phyloP scores from a whole-genome alignment of 768 basidiomycete species.

The Trametes coccinea region DNA sequence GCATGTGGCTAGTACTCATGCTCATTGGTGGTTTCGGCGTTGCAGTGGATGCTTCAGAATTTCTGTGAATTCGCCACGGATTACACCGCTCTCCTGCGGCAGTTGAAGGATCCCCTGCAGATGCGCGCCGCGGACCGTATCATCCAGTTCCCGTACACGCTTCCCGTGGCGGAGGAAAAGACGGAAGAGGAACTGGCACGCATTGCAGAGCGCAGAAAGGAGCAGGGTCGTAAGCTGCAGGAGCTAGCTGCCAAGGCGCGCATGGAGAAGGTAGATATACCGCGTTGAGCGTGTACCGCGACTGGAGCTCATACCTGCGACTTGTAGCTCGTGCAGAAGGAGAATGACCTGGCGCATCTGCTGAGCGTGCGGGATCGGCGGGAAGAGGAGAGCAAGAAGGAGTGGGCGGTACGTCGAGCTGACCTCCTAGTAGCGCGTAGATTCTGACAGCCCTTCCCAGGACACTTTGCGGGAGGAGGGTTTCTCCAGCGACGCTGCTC shows the following conservation, averaged over 20 bases:
- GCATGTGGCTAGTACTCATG: background rate
- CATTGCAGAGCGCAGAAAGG: slow-evolving; percentile 75
- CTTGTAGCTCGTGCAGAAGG: slow-evolving; percentile 68
- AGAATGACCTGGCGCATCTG: slow-evolving; percentile 69
- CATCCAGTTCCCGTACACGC: slow-evolving; percentile 84
- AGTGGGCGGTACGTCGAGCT: slow-evolving; percentile 62
- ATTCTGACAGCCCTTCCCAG: slow-evolving; percentile 35
- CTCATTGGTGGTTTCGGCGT: background rate
- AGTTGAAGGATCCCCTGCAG: slow-evolving; percentile 63
- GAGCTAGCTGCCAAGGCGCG: slow-evolving; percentile 87
- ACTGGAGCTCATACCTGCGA: background rate
- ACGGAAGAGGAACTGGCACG: slow-evolving; percentile 86
- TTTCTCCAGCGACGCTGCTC: slow-evolving; percentile 72
- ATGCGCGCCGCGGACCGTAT: slow-evolving; percentile 69
- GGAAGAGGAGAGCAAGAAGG: slow-evolving; percentile 60
- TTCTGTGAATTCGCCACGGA: slow-evolving; percentile 83
- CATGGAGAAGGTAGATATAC: slow-evolving; percentile 83
- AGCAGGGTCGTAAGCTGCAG: slow-evolving; percentile 86
- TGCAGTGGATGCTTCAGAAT: slow-evolving; percentile 87
- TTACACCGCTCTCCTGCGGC: slow-evolving; percentile 67
- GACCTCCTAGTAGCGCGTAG: background rate
- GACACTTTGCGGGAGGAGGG: slow-evolving; percentile 65
- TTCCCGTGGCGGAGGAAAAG: slow-evolving; percentile 71
- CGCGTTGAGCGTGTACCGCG: background rate
- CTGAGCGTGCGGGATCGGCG: slow-evolving; percentile 63